Conservation (phyloP, 768 basidiomycete genomes). For the Pleurotus tuber-regium region DNA sequence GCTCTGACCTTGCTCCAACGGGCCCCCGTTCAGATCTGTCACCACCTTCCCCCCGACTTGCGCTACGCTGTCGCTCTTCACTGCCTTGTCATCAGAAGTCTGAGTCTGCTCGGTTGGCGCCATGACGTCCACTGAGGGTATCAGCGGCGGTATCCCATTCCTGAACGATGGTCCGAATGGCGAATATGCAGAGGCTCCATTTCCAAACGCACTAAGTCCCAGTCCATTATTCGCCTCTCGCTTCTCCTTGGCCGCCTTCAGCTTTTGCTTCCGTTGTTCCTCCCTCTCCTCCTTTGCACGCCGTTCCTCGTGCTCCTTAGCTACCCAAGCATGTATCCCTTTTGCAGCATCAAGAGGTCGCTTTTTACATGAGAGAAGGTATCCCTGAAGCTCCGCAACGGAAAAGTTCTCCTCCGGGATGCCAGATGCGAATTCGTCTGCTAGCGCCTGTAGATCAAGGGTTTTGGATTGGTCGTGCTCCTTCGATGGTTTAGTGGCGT, state of each 20-base stretch:
- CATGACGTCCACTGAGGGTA: not conserved
- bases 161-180: not conserved
- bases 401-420: slow-evolving; percentile 36
- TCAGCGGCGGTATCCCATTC: not conserved
- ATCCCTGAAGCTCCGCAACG: slow-evolving; percentile 45
- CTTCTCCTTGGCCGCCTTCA: slow-evolving; percentile 20
- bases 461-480: too few species aligned
- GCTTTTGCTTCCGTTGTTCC: slow-evolving; percentile 21
- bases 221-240: not conserved
- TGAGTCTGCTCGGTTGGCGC: too few species aligned
- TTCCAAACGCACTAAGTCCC: not conserved
- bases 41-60: too few species aligned
- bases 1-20: too few species aligned
- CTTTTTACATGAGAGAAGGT: slow-evolving; percentile 29
- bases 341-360: slow-evolving; percentile 18
- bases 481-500: not conserved
- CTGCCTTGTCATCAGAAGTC: too few species aligned
- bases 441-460: slow-evolving; percentile 10
- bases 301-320: slow-evolving; percentile 17
- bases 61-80: too few species aligned
- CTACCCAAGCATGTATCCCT: slow-evolving; percentile 28
- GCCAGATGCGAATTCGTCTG: slow-evolving; percentile 25
- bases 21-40: too few species aligned
- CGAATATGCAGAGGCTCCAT: not conserved
- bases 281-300: slow-evolving; percentile 19